Evolutionary conservation across 768 basidiomycete species (phyloP).

Genomic region (Auricularia auricula-judae): DNA sequence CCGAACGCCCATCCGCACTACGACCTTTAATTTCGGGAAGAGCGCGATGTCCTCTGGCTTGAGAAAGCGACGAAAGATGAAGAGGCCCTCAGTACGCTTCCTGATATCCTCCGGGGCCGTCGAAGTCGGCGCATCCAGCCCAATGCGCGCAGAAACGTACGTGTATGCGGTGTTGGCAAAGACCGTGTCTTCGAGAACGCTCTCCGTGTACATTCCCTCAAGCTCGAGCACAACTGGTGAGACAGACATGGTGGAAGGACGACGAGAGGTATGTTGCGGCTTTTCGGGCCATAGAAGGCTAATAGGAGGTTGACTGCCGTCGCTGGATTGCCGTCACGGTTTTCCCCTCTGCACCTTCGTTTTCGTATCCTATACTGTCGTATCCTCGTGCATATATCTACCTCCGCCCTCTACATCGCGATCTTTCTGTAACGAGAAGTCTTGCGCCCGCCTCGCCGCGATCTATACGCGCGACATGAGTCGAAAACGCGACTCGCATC

Average conservation of each 20-base stretch:
- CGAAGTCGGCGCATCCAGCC: background rate
- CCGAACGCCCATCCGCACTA: slow-evolving; percentile 9
- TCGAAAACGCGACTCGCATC: too few relatives aligned
- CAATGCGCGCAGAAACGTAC: background rate
- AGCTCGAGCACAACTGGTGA: background rate
- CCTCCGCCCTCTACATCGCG: too few relatives aligned
- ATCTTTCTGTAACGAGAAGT: too few relatives aligned
- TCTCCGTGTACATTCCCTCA: background rate
- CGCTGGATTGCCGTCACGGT: too few relatives aligned
- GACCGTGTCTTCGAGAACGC: background rate
- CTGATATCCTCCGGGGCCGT: slow-evolving; percentile 1
- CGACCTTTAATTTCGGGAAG: slow-evolving; percentile 12
- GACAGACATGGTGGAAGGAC: background rate
- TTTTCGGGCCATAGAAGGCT: too few relatives aligned
- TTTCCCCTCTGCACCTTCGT: too few relatives aligned
- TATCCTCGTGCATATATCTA: too few relatives aligned
- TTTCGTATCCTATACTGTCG: too few relatives aligned
- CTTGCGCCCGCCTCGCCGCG: too few relatives aligned
- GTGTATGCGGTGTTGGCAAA: background rate
- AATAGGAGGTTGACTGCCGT: too few relatives aligned
- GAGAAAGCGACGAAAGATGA: slow-evolving; percentile 9
- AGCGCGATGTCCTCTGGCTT: slow-evolving; percentile 5
- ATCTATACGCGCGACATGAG: too few relatives aligned
- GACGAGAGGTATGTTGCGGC: background rate
- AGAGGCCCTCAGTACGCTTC: slow-evolving; percentile 7